Percentiles rank a stretch among this genome's conserved stretches.
phyloP scores from a whole-genome alignment of 73 alveolate species.

The Tetrahymena malaccensis region DNA sequence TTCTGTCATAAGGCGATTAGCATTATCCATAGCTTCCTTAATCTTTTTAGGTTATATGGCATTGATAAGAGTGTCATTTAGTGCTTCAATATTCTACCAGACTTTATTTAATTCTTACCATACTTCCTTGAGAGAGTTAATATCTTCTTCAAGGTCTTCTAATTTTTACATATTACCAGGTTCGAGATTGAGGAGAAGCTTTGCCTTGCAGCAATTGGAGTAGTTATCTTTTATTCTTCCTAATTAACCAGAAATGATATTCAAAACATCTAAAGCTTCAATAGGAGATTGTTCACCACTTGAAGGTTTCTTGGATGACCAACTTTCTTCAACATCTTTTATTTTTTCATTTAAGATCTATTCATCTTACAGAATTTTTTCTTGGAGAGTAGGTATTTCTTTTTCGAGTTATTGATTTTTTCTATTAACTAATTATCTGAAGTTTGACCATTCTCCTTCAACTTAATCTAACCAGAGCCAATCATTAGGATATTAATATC shows the following conservation, averaged over 20 bases:
- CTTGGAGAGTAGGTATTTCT: constrained; percentile 74
- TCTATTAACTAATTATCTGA: constrained; percentile 66
- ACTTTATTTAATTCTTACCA: constrained; percentile 83
- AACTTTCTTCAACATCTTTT: constrained; percentile 90
- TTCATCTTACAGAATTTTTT: constrained; percentile 81
- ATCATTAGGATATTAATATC: constrained; percentile 36
- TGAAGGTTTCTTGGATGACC: constrained; percentile 85
- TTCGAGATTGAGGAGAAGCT: constrained; percentile 93
- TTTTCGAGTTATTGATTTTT: constrained; percentile 82
- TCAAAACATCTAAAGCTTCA: constrained; percentile 69
- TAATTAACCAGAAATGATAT: constrained; percentile 2
- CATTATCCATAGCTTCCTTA: constrained; percentile 47
- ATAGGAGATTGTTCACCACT: constrained; percentile 78
- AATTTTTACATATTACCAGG: constrained; percentile 69
- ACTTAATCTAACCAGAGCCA: constrained; percentile 58
- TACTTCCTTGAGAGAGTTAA: constrained; percentile 66
- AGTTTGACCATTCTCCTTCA: constrained; percentile 65
- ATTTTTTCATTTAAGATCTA: constrained; percentile 75
- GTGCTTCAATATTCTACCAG: constrained; percentile 54
- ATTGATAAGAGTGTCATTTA: constrained; percentile 17
- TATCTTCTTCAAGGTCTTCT: constrained; percentile 72
- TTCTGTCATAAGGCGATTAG: constrained; percentile 39
- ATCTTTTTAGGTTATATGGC: constrained; percentile 22
- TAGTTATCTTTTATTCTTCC: constrained; percentile 64
- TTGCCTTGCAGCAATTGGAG: constrained; percentile 88